Evolutionary conservation across 345 rosid genomes (phyloP), one percentile per base, ranked within the genome.

Genomic region (Brassica incana): DNA sequence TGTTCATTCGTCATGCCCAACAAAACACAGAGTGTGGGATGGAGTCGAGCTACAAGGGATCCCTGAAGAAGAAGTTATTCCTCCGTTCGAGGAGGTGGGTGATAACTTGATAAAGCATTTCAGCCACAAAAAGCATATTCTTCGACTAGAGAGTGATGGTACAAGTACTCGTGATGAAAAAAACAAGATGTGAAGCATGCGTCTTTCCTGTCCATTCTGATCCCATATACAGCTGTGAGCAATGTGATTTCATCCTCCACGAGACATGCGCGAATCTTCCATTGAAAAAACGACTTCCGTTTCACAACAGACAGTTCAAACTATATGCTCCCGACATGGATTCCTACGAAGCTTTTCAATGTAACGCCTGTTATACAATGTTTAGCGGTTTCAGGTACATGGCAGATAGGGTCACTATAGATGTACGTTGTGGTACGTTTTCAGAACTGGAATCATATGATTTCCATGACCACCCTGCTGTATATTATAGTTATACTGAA

Each of bases 211-310:
- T 54, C 25, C 2, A 16, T 54, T 54, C 63, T 20, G 29, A 58
- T 20, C 63, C 29, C 14, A 1, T 58, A 20, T 58, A 58, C 30
- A 58, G 30, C 63, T 58, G 63, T 8, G 63, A 58, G 29, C 29
- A 58, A 58, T 58, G 63, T 58, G 5, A 1, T 16, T 66, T 36
- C 18, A 4, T 66, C 15, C 70, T 66, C 15, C 52, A 66, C 50
- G 29, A 66, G 18, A 36, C 50, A 9, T 66, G 50, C 16, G 73
- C 73, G 1, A 48, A 69, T 48, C 73, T 69, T 27, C 61, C 73
- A 0, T 11, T 3, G 14, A 69, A 14, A 54, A 48, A 66, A 66
- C 27, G 52, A 8, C 69, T 59, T 20, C 14, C 14, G 2, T 59
- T 59, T 20, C 30, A 5, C 14, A 59, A 20, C 14, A 20, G 3